Percentiles rank a stretch among this genome's conserved stretches.
These are phyloP conservation scores for Dioscorea dumetorum DNA, from an alignment of 106 monocot species.

Conservation along the genomic window DNA sequence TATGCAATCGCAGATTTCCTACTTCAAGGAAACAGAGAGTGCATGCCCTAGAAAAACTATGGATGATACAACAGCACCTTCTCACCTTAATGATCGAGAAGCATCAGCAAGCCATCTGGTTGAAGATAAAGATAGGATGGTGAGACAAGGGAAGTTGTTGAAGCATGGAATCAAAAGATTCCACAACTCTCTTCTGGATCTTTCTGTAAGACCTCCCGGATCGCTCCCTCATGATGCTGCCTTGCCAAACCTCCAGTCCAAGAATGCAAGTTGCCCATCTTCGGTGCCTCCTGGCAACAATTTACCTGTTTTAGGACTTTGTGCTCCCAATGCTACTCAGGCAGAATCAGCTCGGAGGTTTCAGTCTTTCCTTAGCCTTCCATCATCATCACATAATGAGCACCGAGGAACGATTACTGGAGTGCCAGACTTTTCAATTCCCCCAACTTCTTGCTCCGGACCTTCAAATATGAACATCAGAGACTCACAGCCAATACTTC, in stretches of 20 bases:
- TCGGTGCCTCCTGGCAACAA: constrained; percentile 25
- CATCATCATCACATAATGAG: constrained; percentile 21
- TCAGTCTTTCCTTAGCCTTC: constrained; percentile 7
- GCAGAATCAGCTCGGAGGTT: constrained; percentile 22
- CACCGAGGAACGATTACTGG: constrained; percentile 23
- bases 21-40: constrained; percentile 14
- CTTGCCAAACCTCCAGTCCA: constrained; percentile 26
- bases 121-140: constrained; percentile 19
- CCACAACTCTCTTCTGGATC: constrained; percentile 25
- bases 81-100: constrained; percentile 23
- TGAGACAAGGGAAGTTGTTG: constrained; percentile 21
- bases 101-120: constrained; percentile 10
- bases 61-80: constrained; percentile 18
- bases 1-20: constrained; percentile 7
- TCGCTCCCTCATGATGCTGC: constrained; percentile 28
- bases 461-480: constrained; percentile 20
- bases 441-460: constrained; percentile 19
- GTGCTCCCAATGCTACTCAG: constrained; percentile 82
- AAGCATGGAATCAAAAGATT: constrained; percentile 36
- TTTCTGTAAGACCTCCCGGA: constrained; percentile 30
- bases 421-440: constrained; percentile 22
- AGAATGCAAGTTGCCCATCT: constrained; percentile 20
- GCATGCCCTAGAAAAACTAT: constrained; percentile 5
- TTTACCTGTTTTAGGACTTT: constrained; percentile 77
- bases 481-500: constrained; percentile 11